phyloP scores from a whole-genome alignment of 192 early-diverging fungal species.

The Backusella mclennaniae region DNA sequence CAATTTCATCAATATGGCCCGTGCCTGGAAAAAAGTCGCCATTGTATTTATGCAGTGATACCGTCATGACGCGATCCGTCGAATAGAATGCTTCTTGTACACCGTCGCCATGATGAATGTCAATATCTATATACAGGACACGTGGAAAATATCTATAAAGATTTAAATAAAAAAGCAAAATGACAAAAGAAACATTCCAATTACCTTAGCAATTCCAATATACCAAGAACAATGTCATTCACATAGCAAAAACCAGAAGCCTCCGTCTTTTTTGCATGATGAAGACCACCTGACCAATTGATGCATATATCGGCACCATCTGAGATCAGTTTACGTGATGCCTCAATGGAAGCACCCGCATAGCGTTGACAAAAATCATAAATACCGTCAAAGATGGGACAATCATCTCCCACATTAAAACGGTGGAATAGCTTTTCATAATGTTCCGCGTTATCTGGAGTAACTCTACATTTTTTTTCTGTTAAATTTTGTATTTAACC shows the following conservation, averaged over 20 bases:
- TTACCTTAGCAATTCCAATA: slow-evolving; percentile 79
- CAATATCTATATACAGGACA: slow-evolving; percentile 96
- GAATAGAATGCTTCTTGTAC: slow-evolving; percentile 95
- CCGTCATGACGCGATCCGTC: slow-evolving; percentile 92
- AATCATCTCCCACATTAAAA: slow-evolving; percentile 97
- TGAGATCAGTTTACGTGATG: slow-evolving; percentile 77
- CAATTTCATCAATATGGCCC: slow-evolving; percentile 78
- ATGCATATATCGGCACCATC: slow-evolving; percentile 89
- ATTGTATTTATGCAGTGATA: slow-evolving; percentile 95
- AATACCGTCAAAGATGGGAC: slow-evolving; percentile 96
- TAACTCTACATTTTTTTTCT: slow-evolving; percentile 45
- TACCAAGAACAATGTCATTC: slow-evolving; percentile 96
- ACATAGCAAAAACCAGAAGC: slow-evolving; percentile 98
- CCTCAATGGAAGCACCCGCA: slow-evolving; percentile 93
- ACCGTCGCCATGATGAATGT: slow-evolving; percentile 98
- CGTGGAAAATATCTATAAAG: slow-evolving; percentile 60
- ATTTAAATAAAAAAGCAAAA: neutral
- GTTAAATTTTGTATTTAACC: neutral
- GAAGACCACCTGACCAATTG: slow-evolving; percentile 98
- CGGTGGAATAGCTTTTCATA: slow-evolving; percentile 57
- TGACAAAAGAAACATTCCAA: neutral
- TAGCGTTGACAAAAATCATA: slow-evolving; percentile 94
- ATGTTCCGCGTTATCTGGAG: slow-evolving; percentile 65
- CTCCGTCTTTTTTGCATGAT: slow-evolving; percentile 85
- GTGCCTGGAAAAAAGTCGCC: slow-evolving; percentile 93